A percentile compares a stretch with the other conserved stretches of the same genome.
Evolutionary conservation across 1,284 basidiomycete species (phyloP).

Genomic region (Spongiforma sp.): DNA sequence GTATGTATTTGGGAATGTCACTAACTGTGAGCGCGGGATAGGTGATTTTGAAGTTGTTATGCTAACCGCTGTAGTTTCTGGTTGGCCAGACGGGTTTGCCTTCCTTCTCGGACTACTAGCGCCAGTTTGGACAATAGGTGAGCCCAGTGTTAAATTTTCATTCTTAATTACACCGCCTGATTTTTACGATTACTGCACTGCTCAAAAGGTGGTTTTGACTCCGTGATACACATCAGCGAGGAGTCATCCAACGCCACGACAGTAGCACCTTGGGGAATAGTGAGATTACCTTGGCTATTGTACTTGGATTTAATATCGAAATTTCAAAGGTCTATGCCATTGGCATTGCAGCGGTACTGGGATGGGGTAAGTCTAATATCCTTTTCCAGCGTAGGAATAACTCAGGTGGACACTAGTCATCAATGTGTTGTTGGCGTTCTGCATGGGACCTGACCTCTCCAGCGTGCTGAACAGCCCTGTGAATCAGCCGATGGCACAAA

Average conservation of each 20-base stretch:
- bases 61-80: background rate
- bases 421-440: background rate
- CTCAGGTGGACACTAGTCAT: background rate
- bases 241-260: background rate
- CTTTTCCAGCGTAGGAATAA: background rate
- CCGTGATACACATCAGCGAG: slow-evolving; percentile 1
- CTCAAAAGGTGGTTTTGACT: background rate
- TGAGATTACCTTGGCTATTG: background rate
- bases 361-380: background rate
- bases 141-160: background rate
- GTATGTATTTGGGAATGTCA: slow-evolving; percentile 4
- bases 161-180: background rate
- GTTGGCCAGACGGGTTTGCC: background rate
- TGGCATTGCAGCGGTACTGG: background rate
- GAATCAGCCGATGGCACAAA: background rate
- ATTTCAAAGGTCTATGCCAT: background rate
- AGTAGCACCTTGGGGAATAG: background rate
- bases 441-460: slow-evolving; percentile 4
- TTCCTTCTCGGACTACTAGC: background rate
- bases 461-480: background rate
- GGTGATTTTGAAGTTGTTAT: background rate
- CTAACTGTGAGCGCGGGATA: background rate
- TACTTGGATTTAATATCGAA: background rate
- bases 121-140: slow-evolving; percentile 1
- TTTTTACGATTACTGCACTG: background rate